A percentile compares a stretch with the other conserved stretches of the same genome.
Evolutionary conservation across 768 basidiomycete genomes (phyloP).

Genomic region (Plicaturopsis crispa): DNA sequence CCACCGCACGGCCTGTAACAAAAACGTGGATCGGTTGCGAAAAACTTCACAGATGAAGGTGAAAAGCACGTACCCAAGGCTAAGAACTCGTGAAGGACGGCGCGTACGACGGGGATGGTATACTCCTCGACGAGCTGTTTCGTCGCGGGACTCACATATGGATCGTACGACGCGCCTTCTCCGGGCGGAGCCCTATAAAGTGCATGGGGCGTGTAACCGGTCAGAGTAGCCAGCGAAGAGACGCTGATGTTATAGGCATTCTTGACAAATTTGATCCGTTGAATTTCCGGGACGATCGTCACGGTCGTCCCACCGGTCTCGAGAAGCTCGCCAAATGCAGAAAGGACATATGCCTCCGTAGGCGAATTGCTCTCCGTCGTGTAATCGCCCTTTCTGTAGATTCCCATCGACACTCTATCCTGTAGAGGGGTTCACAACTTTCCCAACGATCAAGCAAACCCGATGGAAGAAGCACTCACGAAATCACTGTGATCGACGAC

Average conservation of each 20-base stretch:
- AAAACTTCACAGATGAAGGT: not conserved
- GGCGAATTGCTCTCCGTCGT: conserved; percentile 33
- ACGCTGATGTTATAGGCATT: conserved; percentile 60
- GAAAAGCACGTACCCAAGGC: conserved; percentile 31
- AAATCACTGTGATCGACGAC: conserved; percentile 44
- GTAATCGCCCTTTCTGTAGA: conserved; percentile 43
- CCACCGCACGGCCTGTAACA: conserved; percentile 37
- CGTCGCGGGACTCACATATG: conserved; percentile 32
- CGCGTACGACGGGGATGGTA: conserved; percentile 40
- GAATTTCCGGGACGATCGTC: conserved; percentile 49
- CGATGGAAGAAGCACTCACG: conserved; percentile 24
- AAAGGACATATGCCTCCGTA: conserved; percentile 31
- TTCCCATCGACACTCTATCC: conserved; percentile 45
- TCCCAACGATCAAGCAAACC: no score
- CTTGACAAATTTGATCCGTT: conserved; percentile 53
- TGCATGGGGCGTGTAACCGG: conserved; percentile 37
- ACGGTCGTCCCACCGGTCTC: conserved; percentile 39
- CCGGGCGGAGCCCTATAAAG: conserved; percentile 43
- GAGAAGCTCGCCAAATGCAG: conserved; percentile 38
- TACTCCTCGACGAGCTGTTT: conserved; percentile 31
- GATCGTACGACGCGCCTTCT: conserved; percentile 26
- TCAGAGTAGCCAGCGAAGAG: conserved; percentile 44
- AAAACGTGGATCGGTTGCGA: conserved; percentile 1
- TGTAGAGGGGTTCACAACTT: conserved; percentile 18
- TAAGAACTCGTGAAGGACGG: conserved; percentile 37